A percentile compares a stretch with the other conserved stretches of the same genome.
Evolutionary conservation across 2,329 filamentous ascomycete species (phyloP).

Genomic region (Incumbomyces lentus): DNA sequence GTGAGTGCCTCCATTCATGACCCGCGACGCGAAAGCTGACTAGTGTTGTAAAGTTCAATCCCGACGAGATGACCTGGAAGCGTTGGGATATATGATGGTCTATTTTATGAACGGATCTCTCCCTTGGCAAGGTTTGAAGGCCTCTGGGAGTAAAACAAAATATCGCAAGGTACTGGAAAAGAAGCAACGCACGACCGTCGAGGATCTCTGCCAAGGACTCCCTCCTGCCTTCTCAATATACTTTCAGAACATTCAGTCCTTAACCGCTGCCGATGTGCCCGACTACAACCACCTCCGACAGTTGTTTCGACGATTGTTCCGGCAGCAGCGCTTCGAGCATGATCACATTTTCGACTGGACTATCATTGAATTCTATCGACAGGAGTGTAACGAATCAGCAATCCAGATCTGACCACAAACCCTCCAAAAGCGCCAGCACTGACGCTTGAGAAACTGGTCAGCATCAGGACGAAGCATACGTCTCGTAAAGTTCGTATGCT

Average conservation of each 20-base stretch:
- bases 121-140: slow-evolving; percentile 62
- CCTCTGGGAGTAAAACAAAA: slow-evolving; percentile 6
- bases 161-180: slow-evolving; percentile 14
- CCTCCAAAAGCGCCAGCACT: too few species aligned
- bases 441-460: too few species aligned
- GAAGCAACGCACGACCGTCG: slow-evolving; percentile 17
- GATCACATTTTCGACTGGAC: slow-evolving; percentile 23
- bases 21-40: not conserved
- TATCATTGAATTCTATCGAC: slow-evolving; percentile 10
- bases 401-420: too few species aligned
- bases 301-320: slow-evolving; percentile 17
- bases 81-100: slow-evolving; percentile 61
- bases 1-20: slow-evolving; percentile 11
- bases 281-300: slow-evolving; percentile 18
- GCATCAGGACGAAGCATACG: too few species aligned
- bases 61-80: slow-evolving; percentile 14
- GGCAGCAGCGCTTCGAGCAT: slow-evolving; percentile 14
- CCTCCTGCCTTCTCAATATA: slow-evolving; percentile 19
- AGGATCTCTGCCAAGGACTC: slow-evolving; percentile 19
- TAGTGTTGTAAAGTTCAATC: slow-evolving; percentile 11
- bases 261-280: slow-evolving; percentile 12
- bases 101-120: slow-evolving; percentile 63
- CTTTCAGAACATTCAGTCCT: slow-evolving; percentile 14
- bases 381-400: not conserved
- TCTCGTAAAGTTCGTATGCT: too few species aligned